Evolutionary conservation across 441 rosid species (phyloP).

Genomic region (Pelargonium cotyledonis): DNA sequence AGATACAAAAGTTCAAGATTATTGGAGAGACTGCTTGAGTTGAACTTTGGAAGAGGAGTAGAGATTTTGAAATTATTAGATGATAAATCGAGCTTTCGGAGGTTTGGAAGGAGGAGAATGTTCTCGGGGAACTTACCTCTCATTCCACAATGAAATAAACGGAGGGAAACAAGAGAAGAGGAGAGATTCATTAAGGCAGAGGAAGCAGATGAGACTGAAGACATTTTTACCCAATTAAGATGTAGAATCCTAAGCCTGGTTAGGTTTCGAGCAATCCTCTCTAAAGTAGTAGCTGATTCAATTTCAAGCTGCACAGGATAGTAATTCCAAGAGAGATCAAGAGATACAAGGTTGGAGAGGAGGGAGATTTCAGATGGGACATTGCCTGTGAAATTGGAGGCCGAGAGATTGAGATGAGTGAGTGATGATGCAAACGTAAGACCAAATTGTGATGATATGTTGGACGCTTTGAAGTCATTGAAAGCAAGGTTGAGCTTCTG

Average conservation of each 20-base stretch:
- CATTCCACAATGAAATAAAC: neutral
- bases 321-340: neutral
- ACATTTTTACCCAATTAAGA: neutral
- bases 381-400: neutral
- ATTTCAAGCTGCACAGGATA: neutral
- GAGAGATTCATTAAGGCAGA: neutral
- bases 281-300: neutral
- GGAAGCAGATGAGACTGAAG: slow-evolving; percentile 5
- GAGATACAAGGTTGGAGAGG: neutral
- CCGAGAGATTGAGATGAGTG: slow-evolving; percentile 11
- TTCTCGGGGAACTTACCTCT: neutral
- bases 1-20: neutral
- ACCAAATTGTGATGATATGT: slow-evolving; percentile 13
- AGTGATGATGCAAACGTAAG: neutral
- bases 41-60: neutral
- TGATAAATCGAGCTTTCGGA: neutral
- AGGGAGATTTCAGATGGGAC: neutral
- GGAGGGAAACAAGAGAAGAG: neutral
- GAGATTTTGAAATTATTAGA: neutral
- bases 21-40: neutral
- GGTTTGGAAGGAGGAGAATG: neutral
- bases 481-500: slow-evolving; percentile 12
- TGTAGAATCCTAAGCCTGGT: neutral
- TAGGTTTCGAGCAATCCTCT: neutral
- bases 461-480: slow-evolving; percentile 16